Percentiles rank a stretch among this genome's conserved stretches.
Evolutionary conservation across 2,329 filamentous ascomycete species (phyloP).

Genomic region (Botryotinia globosa): DNA sequence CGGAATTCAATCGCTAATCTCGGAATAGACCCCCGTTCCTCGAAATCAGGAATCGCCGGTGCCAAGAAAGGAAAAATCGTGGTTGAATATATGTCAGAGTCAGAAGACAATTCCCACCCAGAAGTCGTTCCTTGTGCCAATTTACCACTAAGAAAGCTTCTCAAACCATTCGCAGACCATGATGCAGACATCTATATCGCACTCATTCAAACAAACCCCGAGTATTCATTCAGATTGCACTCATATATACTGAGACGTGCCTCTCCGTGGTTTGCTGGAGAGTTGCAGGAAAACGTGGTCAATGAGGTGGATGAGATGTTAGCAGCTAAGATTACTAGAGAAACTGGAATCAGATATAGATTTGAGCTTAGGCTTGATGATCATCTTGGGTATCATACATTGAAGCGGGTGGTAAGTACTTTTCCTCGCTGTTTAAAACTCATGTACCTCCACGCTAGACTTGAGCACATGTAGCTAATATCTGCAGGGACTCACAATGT

Average conservation of each 20-base stretch:
- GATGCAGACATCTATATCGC: constrained; percentile 5
- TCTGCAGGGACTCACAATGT: neutral
- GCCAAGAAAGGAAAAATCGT: too few species aligned
- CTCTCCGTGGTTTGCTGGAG: neutral
- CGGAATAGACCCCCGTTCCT: too few species aligned
- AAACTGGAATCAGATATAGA: neutral
- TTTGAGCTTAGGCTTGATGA: neutral
- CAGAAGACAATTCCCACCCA: too few species aligned
- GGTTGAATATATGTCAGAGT: too few species aligned
- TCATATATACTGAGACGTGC: neutral
- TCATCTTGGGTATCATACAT: neutral
- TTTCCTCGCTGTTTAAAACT: neutral
- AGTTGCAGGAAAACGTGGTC: too few species aligned
- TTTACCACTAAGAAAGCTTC: rapidly evolving
- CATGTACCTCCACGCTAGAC: neutral
- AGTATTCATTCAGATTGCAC: neutral
- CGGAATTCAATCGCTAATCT: too few species aligned
- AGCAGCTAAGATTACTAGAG: rapidly evolving
- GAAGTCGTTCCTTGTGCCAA: neutral
- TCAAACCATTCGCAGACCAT: neutral
- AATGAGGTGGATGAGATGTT: neutral
- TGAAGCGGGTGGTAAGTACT: neutral
- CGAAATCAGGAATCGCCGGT: too few species aligned
- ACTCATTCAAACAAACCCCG: neutral
- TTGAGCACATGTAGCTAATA: neutral